Percentiles rank a stretch among this genome's conserved stretches.
Evolutionary conservation across 2,329 filamentous ascomycete species (phyloP).

Genomic region (Pseudogymnoascus sp.): DNA sequence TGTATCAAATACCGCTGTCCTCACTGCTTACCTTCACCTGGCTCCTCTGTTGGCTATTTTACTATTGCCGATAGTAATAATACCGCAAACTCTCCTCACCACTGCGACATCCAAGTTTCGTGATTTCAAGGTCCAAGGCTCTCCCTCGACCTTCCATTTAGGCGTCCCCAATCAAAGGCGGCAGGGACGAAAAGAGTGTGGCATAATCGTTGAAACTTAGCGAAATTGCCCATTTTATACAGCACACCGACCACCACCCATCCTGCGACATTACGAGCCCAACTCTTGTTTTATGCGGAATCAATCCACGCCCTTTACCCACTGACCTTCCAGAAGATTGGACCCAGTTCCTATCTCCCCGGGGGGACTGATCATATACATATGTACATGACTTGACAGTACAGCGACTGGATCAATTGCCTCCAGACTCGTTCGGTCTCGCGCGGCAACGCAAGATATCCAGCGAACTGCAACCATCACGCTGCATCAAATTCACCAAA

Average conservation of each 20-base stretch:
- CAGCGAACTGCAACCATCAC: not conserved
- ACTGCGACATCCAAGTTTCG: not conserved
- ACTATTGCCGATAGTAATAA: not conserved
- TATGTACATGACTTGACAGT: not conserved
- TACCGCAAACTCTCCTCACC: not conserved
- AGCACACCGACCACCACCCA: conserved; percentile 2
- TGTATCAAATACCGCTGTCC: not conserved
- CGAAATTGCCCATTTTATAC: conserved; percentile 9
- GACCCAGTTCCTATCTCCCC: not conserved
- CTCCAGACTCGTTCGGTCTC: not conserved
- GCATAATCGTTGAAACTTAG: conserved; percentile 5
- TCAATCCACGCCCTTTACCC: not conserved
- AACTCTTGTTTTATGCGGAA: not conserved
- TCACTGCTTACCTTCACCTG: not conserved
- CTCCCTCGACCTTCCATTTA: not conserved
- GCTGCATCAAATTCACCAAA: not conserved
- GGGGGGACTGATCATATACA: not conserved
- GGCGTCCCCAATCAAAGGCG: not conserved
- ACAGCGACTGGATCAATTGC: not conserved
- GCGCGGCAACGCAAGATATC: not conserved
- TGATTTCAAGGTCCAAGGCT: not conserved
- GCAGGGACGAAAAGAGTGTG: not conserved
- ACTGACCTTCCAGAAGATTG: not conserved
- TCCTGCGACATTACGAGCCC: not conserved
- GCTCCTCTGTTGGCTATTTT: not conserved